phyloP scores from a whole-genome alignment of 148 eudicot genomes.

The Camellia sinensis region DNA sequence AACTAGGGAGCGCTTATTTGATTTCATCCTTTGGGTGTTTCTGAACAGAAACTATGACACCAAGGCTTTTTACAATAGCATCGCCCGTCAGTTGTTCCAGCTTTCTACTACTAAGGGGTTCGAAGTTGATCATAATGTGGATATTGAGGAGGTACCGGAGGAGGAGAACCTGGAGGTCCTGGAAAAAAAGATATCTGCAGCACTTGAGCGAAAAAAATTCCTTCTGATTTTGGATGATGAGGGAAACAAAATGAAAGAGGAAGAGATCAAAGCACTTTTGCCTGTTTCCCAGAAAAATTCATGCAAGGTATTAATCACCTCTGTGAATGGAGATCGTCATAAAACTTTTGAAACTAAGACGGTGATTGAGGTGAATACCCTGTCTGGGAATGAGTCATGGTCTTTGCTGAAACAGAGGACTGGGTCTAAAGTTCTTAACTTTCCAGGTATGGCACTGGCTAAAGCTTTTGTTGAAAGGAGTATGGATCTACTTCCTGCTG shows the following conservation, averaged over 20 bases:
- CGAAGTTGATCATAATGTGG: neutral
- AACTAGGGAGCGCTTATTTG: neutral
- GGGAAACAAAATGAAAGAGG: neutral
- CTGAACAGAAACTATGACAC: neutral
- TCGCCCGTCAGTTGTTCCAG: neutral
- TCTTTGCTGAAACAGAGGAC: neutral
- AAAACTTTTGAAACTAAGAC: neutral
- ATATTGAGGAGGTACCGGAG: neutral
- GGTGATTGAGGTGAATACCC: neutral
- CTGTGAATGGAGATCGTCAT: neutral
- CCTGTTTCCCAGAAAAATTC: neutral
- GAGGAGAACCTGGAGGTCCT: neutral
- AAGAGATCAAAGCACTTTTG: neutral
- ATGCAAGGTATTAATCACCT: neutral
- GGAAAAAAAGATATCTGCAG: neutral
- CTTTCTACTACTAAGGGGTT: neutral
- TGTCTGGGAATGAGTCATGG: neutral
- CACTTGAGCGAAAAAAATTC: neutral
- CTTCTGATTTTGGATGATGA: constrained; percentile 15
- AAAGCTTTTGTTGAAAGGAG: neutral
- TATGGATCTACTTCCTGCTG: neutral
- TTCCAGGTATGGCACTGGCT: neutral
- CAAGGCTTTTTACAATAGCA: neutral
- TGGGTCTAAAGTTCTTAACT: neutral
- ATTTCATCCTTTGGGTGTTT: neutral